These are phyloP conservation scores for Papiliotrema flavescens DNA, from an alignment of 1,284 basidiomycete genomes.

Conservation along the genomic window DNA sequence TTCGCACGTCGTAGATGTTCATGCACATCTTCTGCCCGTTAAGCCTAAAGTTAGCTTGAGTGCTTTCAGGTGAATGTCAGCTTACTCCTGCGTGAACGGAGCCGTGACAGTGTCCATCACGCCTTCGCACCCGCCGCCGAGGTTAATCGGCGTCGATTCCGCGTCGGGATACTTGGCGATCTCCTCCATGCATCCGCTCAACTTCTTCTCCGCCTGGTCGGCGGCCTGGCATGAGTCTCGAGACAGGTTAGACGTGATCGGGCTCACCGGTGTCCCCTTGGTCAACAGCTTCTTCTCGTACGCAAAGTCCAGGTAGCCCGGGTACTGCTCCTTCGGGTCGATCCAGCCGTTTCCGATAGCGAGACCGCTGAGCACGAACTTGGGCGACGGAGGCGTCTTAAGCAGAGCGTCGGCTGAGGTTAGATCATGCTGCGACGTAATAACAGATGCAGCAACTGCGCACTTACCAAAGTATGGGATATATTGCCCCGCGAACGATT, in stretches of 20 bases:
- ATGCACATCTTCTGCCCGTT: slow-evolving; percentile 73
- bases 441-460: too few relatives aligned
- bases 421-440: slow-evolving; percentile 8
- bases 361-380: slow-evolving; percentile 62
- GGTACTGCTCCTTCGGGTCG: slow-evolving; percentile 82
- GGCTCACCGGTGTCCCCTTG: slow-evolving; percentile 62
- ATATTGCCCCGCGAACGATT: slow-evolving; percentile 98
- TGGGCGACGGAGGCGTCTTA: slow-evolving; percentile 58
- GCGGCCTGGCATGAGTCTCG: slow-evolving; percentile 53
- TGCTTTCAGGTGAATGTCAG: slow-evolving; percentile 7
- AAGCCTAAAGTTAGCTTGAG: slow-evolving; percentile 52
- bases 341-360: slow-evolving; percentile 99
- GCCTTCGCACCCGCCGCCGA: slow-evolving; percentile 59
- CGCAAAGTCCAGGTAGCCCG: slow-evolving; percentile 83
- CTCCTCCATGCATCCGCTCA: slow-evolving; percentile 62
- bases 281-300: slow-evolving; percentile 75
- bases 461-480: slow-evolving; percentile 85
- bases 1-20: slow-evolving; percentile 92
- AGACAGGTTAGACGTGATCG: not conserved
- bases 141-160: slow-evolving; percentile 57
- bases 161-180: slow-evolving; percentile 53
- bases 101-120: slow-evolving; percentile 63
- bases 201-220: slow-evolving; percentile 60
- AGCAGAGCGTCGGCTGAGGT: slow-evolving; percentile 71
- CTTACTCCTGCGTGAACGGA: slow-evolving; percentile 64